These are phyloP conservation scores for Juglanconis sp. DNA, from an alignment of 2,329 filamentous ascomycete genomes.

Conservation along the genomic window DNA sequence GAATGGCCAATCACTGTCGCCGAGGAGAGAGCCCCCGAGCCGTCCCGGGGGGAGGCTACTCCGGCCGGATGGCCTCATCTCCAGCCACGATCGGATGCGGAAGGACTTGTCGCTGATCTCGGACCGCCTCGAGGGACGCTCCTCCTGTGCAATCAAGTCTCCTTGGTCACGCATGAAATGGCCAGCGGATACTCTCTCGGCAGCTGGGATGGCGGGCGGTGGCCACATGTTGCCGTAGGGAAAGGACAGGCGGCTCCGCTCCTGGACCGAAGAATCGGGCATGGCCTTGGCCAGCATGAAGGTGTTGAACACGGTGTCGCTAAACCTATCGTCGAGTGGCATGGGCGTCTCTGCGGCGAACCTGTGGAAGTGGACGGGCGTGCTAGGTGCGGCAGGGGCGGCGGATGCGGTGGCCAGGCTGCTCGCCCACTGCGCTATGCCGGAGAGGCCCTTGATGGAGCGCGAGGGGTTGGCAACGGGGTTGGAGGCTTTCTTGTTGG, in stretches of 20 bases:
- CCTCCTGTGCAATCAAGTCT: constrained; percentile 24
- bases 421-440: background rate
- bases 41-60: background rate
- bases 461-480: background rate
- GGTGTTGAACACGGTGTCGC: constrained; percentile 58
- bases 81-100: constrained; percentile 72
- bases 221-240: constrained; percentile 69
- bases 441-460: background rate
- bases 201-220: constrained; percentile 64
- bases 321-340: constrained; percentile 39
- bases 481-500: constrained; percentile 8
- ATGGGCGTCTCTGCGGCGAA: constrained; percentile 54
- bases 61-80: constrained; percentile 47
- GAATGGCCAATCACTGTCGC: constrained; percentile 5
- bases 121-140: constrained; percentile 44
- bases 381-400: background rate
- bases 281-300: constrained; percentile 63
- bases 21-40: background rate
- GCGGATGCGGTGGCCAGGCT: background rate
- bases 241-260: constrained; percentile 30
- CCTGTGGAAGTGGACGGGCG: constrained; percentile 25
- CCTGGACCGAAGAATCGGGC: constrained; percentile 31
- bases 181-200: constrained; percentile 45
- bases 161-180: constrained; percentile 18
- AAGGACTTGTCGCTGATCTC: constrained; percentile 71